phyloP scores from a whole-genome alignment of 441 rosid species.

The Bruguiera hainesii region DNA sequence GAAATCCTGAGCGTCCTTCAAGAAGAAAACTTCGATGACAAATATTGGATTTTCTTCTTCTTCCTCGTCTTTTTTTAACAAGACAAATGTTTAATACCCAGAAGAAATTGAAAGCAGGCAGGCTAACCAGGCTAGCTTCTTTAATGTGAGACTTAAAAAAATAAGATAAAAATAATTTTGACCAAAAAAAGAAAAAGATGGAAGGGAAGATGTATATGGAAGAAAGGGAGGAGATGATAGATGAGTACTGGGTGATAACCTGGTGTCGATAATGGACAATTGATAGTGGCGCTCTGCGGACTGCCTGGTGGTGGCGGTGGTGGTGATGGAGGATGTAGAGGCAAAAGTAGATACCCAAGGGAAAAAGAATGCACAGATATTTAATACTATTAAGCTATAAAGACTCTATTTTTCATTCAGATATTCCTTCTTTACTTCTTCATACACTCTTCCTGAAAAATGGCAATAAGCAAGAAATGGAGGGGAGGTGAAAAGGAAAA shows the following conservation, averaged over 20 bases:
- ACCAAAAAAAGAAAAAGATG: too few species aligned
- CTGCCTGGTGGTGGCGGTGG: background rate
- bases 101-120: too few species aligned
- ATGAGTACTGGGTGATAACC: constrained; percentile 8
- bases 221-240: background rate
- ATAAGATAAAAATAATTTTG: too few species aligned
- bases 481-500: background rate
- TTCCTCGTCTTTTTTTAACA: too few species aligned
- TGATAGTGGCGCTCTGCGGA: background rate
- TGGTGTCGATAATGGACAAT: background rate
- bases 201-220: background rate
- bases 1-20: too few species aligned
- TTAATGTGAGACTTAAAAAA: too few species aligned
- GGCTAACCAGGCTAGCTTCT: too few species aligned
- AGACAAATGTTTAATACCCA: too few species aligned
- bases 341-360: background rate
- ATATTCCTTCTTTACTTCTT: background rate
- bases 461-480: background rate
- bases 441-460: background rate
- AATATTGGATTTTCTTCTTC: too few species aligned
- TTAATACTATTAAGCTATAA: constrained; percentile 18
- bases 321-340: constrained; percentile 7
- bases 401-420: background rate
- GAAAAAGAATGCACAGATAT: background rate
- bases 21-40: too few species aligned